phyloP scores from a whole-genome alignment of 1,139 yeast genomes.

The Yamadazyma jaroonii region DNA sequence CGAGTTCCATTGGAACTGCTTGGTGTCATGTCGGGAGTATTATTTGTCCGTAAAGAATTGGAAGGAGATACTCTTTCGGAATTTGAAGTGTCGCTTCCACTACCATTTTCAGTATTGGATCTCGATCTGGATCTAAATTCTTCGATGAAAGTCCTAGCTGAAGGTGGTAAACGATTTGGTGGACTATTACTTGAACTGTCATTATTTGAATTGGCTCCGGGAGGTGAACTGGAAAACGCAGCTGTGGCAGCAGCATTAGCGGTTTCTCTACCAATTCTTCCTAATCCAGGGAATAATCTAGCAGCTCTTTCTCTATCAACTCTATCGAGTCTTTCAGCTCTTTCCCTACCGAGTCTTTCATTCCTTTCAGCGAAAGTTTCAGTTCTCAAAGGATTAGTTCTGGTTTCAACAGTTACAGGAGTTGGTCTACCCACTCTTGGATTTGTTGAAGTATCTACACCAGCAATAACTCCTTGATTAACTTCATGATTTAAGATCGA shows the following conservation, averaged over 20 bases:
- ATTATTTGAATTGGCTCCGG: not conserved
- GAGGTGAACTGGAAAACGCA: conserved; percentile 1
- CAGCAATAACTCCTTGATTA: conserved; percentile 35
- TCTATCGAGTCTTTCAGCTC: not conserved
- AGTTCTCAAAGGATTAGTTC: conserved; percentile 3
- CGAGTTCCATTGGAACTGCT: not conserved
- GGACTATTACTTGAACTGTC: not conserved
- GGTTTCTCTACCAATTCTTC: conserved; percentile 2
- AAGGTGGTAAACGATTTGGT: not conserved
- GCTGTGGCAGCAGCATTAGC: conserved; percentile 7
- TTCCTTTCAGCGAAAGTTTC: not conserved
- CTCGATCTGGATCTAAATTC: not conserved
- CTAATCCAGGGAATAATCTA: not conserved
- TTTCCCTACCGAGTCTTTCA: not conserved
- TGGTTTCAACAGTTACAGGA: conserved; percentile 7
- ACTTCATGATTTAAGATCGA: conserved; percentile 39
- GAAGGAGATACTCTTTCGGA: not conserved
- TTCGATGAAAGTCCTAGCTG: not conserved
- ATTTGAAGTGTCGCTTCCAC: not conserved
- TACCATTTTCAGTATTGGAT: not conserved
- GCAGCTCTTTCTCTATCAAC: conserved; percentile 1
- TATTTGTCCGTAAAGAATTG: not conserved
- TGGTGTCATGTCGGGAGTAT: not conserved
- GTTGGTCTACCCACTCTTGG: conserved; percentile 5
- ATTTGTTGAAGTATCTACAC: conserved; percentile 15